Base-by-base conservation (phyloP, 106 monocot species). In the Posidonia australis region DNA sequence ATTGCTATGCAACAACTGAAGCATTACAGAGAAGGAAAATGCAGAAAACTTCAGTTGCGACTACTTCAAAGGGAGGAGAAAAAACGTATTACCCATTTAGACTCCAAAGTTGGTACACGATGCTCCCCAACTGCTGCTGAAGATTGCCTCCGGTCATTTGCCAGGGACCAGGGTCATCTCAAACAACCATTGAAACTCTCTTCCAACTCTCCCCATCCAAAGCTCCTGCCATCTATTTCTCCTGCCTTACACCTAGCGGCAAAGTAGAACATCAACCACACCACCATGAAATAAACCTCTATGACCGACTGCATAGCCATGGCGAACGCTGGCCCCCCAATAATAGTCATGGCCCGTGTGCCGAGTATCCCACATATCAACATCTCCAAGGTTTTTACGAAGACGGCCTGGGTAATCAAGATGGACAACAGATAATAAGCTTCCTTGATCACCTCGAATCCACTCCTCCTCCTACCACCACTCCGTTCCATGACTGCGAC, bases 221-320 rank as follows among this genome's bases (percentile, higher is more conserved):
- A 89, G 11, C 65, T 67, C 51, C 74, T 47, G 13, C 88, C 79
- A 25, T 70, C 70, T 48, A 79, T 55, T 60, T 74, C 71, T 1
- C 62, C 82, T 29, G 77, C 84, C 48, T 74, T 79, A 54, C 53
- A 68, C 75, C 82, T 72, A 11, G 65, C 79, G 18, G 66, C 70
- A 29, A 89, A 67, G 68, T 79, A 89, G 70, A 79, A 51, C 46
- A 79, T 21, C 59, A 89, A 61, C 89, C 89, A 89, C 2, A 74
- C 79, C n/a, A 82, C 89, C 81, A 89, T 79, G 64, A 89, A 89
- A 63, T 85, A 89, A 29, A 89, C 79, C 69, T 89, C 84, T 13
- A 70, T 62, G 3, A 79, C 22, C 19, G 89, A 70, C 56, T 79
- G 79, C 20, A 70, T 24, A 18, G 63, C 54, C 49, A 63, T 72